phyloP scores from a whole-genome alignment of 1,284 basidiomycete genomes.

The Somion occarium region DNA sequence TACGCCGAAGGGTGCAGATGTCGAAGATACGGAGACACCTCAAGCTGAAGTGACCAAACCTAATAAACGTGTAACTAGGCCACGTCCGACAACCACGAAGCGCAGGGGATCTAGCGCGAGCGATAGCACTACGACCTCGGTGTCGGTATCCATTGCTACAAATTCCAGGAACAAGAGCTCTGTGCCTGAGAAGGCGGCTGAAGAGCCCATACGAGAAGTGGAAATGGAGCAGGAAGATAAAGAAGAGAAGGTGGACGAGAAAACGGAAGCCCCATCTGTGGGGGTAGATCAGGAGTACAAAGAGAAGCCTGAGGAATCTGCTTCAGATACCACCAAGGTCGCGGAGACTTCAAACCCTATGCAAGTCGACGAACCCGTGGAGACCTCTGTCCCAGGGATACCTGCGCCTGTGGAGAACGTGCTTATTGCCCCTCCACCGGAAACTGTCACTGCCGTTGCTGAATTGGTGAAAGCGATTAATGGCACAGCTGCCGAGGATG shows the following conservation, averaged over 20 bases:
- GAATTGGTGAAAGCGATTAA: not conserved
- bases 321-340: not conserved
- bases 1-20: slow-evolving; percentile 18
- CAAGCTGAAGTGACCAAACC: slow-evolving; percentile 14
- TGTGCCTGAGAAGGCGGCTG: slow-evolving; percentile 1
- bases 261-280: not conserved
- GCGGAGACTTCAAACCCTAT: not conserved
- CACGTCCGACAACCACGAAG: slow-evolving; percentile 22
- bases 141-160: slow-evolving; percentile 27
- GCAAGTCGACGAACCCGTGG: not conserved
- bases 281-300: not conserved
- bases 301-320: no score
- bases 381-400: not conserved
- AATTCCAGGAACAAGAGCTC: slow-evolving; percentile 12
- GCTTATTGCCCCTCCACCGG: not conserved
- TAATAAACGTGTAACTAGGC: slow-evolving; percentile 21
- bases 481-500: slow-evolving; percentile 19
- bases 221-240: slow-evolving; percentile 5
- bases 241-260: not conserved
- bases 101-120: slow-evolving; percentile 29
- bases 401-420: no score
- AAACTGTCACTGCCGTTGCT: not conserved
- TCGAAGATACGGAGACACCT: slow-evolving; percentile 18
- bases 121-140: slow-evolving; percentile 25
- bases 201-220: slow-evolving; percentile 1